phyloP scores from a whole-genome alignment of 176 grass and related monocot species.

The Poa annua region DNA sequence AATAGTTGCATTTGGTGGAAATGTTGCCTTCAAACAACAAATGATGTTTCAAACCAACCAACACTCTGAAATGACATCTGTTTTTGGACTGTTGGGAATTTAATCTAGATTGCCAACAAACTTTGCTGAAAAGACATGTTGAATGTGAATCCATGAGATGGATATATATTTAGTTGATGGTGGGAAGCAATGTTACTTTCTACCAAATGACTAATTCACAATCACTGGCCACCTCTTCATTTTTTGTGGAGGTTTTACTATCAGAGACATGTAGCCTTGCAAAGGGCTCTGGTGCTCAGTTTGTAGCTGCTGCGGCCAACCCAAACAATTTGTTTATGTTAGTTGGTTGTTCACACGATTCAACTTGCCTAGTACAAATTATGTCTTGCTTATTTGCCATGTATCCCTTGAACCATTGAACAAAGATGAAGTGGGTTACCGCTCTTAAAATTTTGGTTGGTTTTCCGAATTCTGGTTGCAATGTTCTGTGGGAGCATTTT shows the following conservation, averaged over 20 bases:
- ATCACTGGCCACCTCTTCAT: not conserved
- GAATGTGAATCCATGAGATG: not conserved
- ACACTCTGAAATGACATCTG: not conserved
- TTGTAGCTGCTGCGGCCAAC: not conserved
- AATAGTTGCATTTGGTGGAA: not conserved
- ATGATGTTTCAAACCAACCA: not conserved
- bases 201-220: not conserved
- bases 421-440: no score
- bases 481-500: not conserved
- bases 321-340: not conserved
- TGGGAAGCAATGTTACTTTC: not conserved
- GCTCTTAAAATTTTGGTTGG: no score
- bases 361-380: not conserved
- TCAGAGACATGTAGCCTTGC: not conserved
- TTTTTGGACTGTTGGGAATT: not conserved
- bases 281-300: not conserved
- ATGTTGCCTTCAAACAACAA: not conserved
- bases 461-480: no score
- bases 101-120: not conserved
- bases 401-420: no score
- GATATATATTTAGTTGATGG: not conserved
- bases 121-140: not conserved
- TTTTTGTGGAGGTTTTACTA: not conserved
- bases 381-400: not conserved
- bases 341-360: slow-evolving; percentile 31